Evolutionary conservation across 176 grass and related monocot species (phyloP).

Genomic region (Rhynchospora breviuscula): DNA sequence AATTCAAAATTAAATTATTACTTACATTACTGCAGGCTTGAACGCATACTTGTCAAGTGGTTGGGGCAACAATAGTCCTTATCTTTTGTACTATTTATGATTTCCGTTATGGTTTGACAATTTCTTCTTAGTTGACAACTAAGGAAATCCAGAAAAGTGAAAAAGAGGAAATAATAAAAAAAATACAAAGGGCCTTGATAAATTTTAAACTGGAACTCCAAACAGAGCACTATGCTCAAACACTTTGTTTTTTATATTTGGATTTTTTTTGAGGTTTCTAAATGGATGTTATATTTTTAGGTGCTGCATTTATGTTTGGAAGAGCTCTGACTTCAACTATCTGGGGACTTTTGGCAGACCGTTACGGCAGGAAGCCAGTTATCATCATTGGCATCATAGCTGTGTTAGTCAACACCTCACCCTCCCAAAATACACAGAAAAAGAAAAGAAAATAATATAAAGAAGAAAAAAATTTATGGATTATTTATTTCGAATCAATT

Average conservation of each 20-base stretch:
- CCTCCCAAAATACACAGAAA: not conserved
- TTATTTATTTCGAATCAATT: not conserved
- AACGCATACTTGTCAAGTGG: not conserved
- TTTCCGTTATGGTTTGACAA: not conserved
- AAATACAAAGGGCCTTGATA: not conserved
- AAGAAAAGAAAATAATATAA: not conserved
- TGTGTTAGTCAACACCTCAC: conserved; percentile 55
- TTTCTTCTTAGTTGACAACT: not conserved
- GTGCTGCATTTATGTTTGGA: conserved; percentile 92
- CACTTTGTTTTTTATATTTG: not conserved
- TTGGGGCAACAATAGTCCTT: not conserved
- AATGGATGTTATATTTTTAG: conserved; percentile 28
- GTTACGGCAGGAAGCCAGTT: conserved; percentile 80
- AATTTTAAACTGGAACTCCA: not conserved
- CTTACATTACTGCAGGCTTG: not conserved
- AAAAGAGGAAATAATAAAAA: not conserved
- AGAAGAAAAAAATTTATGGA: not conserved
- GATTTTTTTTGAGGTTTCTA: not conserved
- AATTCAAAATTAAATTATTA: not conserved
- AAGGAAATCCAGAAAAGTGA: not conserved
- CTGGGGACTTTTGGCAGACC: conserved; percentile 84
- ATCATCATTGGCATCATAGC: conserved; percentile 60
- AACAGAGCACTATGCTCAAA: not conserved
- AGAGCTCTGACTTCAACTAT: conserved; percentile 76
- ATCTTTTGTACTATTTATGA: not conserved